phyloP scores from a whole-genome alignment of 2,329 filamentous ascomycete genomes.

The Westerdykella aurantiaca region DNA sequence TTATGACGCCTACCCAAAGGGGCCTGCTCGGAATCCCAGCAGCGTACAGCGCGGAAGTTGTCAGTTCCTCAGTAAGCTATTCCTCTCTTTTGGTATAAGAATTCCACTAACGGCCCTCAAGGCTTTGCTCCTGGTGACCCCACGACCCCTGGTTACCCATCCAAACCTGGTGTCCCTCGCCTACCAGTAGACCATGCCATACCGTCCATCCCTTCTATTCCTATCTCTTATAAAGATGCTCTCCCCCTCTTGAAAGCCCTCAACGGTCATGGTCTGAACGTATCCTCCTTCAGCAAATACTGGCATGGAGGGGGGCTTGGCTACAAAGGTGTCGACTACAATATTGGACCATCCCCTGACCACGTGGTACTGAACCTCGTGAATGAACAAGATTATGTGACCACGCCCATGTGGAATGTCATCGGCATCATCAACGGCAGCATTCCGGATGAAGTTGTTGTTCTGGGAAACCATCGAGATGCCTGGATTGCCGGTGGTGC shows the following conservation, averaged over 20 bases:
- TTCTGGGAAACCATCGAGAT: conserved; percentile 89
- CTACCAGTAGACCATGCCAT: conserved; percentile 63
- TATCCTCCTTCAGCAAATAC: conserved; percentile 63
- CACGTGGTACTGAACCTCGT: conserved; percentile 50
- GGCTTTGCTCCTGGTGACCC: conserved; percentile 64
- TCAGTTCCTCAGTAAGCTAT: conserved; percentile 49
- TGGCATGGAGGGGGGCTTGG: conserved; percentile 70
- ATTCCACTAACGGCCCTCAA: conserved; percentile 19
- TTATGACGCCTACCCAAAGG: conserved; percentile 71
- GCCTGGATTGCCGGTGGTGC: conserved; percentile 85
- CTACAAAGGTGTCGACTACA: conserved; percentile 79
- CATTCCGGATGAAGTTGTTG: conserved; percentile 74
- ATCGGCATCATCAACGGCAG: conserved; percentile 89
- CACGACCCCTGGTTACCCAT: conserved; percentile 89
- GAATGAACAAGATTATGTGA: conserved; percentile 48
- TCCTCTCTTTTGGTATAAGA: too few relatives aligned
- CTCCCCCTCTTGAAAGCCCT: conserved; percentile 82
- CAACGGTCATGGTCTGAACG: conserved; percentile 79
- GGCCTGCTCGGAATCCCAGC: conserved; percentile 80
- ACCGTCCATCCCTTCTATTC: conserved; percentile 82
- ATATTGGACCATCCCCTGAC: conserved; percentile 75
- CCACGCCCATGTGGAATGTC: conserved; percentile 59
- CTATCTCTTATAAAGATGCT: conserved; percentile 82
- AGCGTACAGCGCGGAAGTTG: conserved; percentile 86
- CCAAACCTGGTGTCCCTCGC: conserved; percentile 79